Evolutionary conservation across 352 stramenopile genomes (phyloP).

Genomic region (Aphanomyces cochlioides): DNA sequence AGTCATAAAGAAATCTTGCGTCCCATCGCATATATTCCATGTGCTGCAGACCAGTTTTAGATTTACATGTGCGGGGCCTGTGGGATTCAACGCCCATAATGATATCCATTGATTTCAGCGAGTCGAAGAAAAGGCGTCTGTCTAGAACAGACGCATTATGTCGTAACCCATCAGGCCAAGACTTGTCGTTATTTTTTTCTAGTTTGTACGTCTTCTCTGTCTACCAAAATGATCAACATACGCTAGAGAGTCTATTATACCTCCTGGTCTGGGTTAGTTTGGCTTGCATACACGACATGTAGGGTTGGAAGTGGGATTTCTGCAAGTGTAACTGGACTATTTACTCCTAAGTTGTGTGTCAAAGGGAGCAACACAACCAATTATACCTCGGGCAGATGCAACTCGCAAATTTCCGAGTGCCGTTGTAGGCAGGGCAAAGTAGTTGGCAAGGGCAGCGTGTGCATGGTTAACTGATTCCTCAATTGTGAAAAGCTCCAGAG

Average conservation of each 20-base stretch:
- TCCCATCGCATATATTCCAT: slow-evolving; percentile 45
- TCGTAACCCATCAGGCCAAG: slow-evolving; percentile 53
- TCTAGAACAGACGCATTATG: slow-evolving; percentile 35
- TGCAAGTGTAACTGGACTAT: background rate
- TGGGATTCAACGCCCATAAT: slow-evolving; percentile 51
- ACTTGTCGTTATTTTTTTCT: slow-evolving; percentile 37
- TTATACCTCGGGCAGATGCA: slow-evolving; percentile 32
- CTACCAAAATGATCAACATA: background rate
- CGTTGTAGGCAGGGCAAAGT: slow-evolving; percentile 48
- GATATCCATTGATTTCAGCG: slow-evolving; percentile 59
- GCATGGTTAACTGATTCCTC: slow-evolving; percentile 62
- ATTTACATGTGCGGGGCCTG: slow-evolving; percentile 24
- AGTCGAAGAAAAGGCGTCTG: slow-evolving; percentile 61
- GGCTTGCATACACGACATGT: slow-evolving; percentile 37
- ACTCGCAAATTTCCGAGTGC: slow-evolving; percentile 54
- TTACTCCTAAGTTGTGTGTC: background rate
- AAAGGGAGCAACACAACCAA: background rate
- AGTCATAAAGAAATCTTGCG: slow-evolving; percentile 58
- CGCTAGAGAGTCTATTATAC: background rate
- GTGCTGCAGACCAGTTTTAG: too few species aligned
- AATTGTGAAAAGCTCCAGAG: slow-evolving; percentile 55
- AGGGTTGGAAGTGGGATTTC: slow-evolving; percentile 46
- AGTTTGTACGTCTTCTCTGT: slow-evolving; percentile 41
- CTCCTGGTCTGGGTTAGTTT: slow-evolving; percentile 34
- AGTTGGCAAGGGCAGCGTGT: slow-evolving; percentile 60